Evolutionary conservation across 345 rosid genomes (phyloP).

Genomic region (Kandelia obovata): DNA sequence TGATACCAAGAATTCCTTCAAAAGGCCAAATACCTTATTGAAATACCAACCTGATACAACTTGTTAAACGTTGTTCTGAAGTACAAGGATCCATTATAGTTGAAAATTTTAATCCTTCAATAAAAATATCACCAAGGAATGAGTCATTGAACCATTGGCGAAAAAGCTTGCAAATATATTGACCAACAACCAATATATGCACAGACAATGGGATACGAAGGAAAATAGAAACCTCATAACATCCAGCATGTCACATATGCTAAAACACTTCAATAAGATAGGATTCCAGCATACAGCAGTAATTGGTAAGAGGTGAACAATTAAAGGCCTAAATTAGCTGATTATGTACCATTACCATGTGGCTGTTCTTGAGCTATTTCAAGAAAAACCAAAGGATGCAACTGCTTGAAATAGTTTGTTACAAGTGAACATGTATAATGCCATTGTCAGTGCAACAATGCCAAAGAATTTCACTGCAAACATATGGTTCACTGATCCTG

Average conservation of each 20-base stretch:
- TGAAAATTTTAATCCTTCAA: constrained; percentile 82
- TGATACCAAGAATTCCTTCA: not conserved
- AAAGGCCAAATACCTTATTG: not conserved
- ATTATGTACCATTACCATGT: not conserved
- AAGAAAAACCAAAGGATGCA: not conserved
- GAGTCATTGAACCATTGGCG: constrained; percentile 1
- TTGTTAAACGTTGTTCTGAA: constrained; percentile 80
- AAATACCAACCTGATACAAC: constrained; percentile 69
- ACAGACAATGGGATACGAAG: not conserved
- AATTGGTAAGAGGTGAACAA: not conserved
- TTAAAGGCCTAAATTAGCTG: not conserved
- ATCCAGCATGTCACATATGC: not conserved
- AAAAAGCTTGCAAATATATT: not conserved
- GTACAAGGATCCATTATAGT: constrained; percentile 67
- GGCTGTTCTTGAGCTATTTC: not conserved
- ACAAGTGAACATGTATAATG: no score
- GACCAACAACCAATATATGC: not conserved
- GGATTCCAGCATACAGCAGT: not conserved
- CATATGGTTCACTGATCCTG: not conserved
- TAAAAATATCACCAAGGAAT: constrained; percentile 13
- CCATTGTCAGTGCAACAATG: no score
- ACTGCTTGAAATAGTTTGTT: not conserved
- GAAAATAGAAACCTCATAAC: not conserved
- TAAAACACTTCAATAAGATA: not conserved
- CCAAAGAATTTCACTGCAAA: not conserved